Base-by-base conservation (phyloP, 2,329 filamentous ascomycete genomes). In the Sarocladium brachiariae region DNA sequence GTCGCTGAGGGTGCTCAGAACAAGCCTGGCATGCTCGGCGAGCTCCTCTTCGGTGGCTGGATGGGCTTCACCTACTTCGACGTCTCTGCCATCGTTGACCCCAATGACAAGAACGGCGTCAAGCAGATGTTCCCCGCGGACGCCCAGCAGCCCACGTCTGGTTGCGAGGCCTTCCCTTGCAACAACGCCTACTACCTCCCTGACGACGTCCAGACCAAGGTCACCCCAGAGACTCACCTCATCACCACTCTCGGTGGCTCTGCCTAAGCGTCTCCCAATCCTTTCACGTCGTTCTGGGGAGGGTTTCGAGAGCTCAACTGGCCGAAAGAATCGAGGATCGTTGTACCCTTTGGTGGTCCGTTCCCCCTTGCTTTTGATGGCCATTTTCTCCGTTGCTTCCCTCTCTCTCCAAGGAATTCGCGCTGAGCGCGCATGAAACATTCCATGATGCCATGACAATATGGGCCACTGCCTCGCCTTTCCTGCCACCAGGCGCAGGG, bases 151-250 rank as follows among this genome's bases (percentile, higher is more conserved):
- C 71, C 58, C 52, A 64, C 72, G 58, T 79, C 75, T 18, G 78
- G 77, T 37, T 81, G 78, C 63, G 63, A 68, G 49, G 51, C 55
- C 9, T 79, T 74, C 68, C 76, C 76, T 45, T 81, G 77, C 66
- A 54, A 67, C 60, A 78, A 74, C 55, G 70, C 65, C 53, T 82
- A 82, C 71, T 78, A 74, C 64, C 61, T 68, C 14, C 59, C 69
- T 9, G 72, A 81, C 51, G 78, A 82, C 53, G 57, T 80, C 56
- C 74, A 78, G 65, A 82, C 78, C 60, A 75, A 78, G 65, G 61
- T 66, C 34, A 80, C 76, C 25, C 38, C 56, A 6, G 72, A 75
- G 62, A 61, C 57, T 14, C 69, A 78, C 55, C 65, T 81, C 57
- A 65, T 80, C 61, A 74, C 70, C 62, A 77, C 74, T 23, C 72